Evolutionary conservation across 495 filamentous ascomycete species (phyloP), one percentile per base, ranked within the genome.

Genomic region (Lepraria neglecta): DNA sequence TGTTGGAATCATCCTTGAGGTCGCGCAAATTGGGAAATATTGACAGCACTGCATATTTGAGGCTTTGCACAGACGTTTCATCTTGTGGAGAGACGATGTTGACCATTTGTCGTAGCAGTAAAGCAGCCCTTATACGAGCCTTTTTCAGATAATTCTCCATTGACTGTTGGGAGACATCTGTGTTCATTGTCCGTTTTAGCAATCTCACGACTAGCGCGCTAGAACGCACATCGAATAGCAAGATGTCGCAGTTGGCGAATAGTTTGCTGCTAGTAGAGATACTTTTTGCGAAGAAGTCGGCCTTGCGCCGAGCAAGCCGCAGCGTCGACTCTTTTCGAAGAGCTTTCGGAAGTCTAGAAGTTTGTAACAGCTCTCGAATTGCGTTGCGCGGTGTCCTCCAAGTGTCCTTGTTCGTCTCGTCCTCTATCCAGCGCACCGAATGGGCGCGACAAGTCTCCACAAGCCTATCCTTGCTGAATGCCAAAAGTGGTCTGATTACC

Each of bases 301-400:
- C 66, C 51, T 72, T 77, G 40, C 76, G 72, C 42, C 68, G 65
- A 2, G 81, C 67, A 47, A 89, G 65, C 0, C 72, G 74, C 0
- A 91, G 71, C 38, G 96, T 80, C 6, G 87, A 81, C 1, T 77
- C 74, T 45, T 83, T 81, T 61, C 82, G 79, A 0, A 97, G 75
- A 0, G 91, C 91, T 9, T 71, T 70, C 0, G 92, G 92, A 14
- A 97, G 74, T 10, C 68, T 68, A 52, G 85, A 71, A 11, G 77
- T 71, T 17, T 74, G 73, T 45, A 82, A 75, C 46, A 97, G 71
- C 58, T 84, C 73, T 51, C 94, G 85, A 30, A 95, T 78, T 0
- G 92, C 82, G 68, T 97, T 98, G 51, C 94, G 80, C 42, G 76
- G 74, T 0, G 94, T 96, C 40, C 89, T 73, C 3, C 87, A 91